phyloP scores from a whole-genome alignment of 345 rosid species.

The Acer yangbiense region DNA sequence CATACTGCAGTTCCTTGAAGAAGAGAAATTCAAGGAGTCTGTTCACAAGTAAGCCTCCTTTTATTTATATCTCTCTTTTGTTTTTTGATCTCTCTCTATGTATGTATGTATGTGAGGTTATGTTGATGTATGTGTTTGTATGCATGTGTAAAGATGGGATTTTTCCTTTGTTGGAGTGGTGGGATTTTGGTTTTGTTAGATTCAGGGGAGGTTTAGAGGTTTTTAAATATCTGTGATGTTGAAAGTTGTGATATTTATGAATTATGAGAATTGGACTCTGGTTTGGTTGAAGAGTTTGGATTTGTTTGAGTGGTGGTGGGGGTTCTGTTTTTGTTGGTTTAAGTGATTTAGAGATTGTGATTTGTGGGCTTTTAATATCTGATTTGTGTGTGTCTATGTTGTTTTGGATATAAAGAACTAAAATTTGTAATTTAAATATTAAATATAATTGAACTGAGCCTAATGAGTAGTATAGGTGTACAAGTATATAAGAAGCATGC shows the following conservation, averaged over 20 bases:
- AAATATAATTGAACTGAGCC: background rate
- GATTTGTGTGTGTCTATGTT: background rate
- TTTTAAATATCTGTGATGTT: background rate
- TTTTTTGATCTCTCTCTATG: background rate
- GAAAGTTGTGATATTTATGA: background rate
- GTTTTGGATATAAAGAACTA: background rate
- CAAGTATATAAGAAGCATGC: background rate
- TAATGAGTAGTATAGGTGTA: background rate
- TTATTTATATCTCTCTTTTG: background rate
- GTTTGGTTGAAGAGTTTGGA: background rate
- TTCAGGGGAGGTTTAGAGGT: background rate
- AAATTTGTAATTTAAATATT: background rate
- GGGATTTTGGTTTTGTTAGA: conserved; percentile 4
- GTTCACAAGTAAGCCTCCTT: conserved; percentile 64
- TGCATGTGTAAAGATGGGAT: background rate
- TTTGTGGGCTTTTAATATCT: background rate
- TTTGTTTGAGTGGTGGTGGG: conserved; percentile 1
- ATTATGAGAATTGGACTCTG: background rate
- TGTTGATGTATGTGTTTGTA: background rate
- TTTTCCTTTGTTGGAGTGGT: background rate
- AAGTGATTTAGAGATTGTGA: background rate
- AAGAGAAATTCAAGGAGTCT: conserved; percentile 87
- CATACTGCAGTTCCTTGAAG: conserved; percentile 92
- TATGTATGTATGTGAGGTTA: background rate
- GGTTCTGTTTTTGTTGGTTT: conserved; percentile 8